phyloP scores from a whole-genome alignment of 768 basidiomycete genomes.

The Tricholoma bakamatsutake region DNA sequence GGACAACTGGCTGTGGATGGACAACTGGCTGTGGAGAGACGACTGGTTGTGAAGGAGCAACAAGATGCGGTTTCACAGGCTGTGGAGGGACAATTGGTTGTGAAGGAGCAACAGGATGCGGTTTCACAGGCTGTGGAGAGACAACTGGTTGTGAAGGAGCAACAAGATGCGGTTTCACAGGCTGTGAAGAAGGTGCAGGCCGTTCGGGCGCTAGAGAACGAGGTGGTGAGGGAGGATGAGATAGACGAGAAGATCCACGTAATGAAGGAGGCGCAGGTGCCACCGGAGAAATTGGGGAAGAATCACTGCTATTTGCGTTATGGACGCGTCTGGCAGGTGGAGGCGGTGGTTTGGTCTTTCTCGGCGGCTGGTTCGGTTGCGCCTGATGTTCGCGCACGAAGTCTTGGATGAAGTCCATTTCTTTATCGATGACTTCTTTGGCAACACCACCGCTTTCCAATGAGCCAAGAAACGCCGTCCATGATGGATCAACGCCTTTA shows the following conservation, averaged over 20 bases:
- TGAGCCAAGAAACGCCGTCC: conserved; percentile 66
- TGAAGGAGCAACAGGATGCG: conserved; percentile 3
- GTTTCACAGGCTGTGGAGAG: conserved; percentile 14
- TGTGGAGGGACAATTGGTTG: conserved; percentile 12
- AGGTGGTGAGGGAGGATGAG: conserved; percentile 26
- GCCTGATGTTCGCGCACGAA: conserved; percentile 54
- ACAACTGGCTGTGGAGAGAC: conserved; percentile 11
- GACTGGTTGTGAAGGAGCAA: too few species aligned
- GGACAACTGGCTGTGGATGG: conserved; percentile 7
- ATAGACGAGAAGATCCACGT: conserved; percentile 26
- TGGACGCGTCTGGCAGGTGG: conserved; percentile 44
- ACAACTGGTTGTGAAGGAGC: conserved; percentile 12
- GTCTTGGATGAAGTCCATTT: conserved; percentile 87
- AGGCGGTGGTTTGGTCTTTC: conserved; percentile 41
- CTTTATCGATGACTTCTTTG: conserved; percentile 60
- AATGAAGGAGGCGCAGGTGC: conserved; percentile 29
- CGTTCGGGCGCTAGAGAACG: conserved; percentile 36
- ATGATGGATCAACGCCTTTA: conserved; percentile 83
- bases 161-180: conserved; percentile 7
- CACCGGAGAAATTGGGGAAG: conserved; percentile 25
- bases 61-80: conserved; percentile 9
- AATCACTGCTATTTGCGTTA: conserved; percentile 28
- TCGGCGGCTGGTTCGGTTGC: conserved; percentile 31
- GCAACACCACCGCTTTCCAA: conserved; percentile 64
- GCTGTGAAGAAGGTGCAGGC: conserved; percentile 26